A percentile compares a stretch with the other conserved stretches of the same genome.
These are phyloP conservation scores for Bombardia bombarda DNA, from an alignment of 495 filamentous ascomycete genomes.

Conservation along the genomic window DNA sequence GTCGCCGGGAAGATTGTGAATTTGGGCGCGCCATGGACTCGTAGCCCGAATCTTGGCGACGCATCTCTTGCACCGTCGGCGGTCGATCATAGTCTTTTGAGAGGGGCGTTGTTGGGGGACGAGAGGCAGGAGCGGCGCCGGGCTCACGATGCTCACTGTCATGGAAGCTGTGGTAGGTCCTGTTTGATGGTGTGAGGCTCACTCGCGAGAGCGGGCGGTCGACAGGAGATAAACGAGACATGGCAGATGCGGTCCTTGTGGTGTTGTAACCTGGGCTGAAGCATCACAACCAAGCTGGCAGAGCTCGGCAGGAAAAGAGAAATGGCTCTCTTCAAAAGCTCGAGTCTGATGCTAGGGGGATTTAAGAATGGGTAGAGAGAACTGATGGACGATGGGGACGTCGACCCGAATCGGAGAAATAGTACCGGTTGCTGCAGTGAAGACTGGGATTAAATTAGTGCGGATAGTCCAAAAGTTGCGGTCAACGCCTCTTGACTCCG, in stretches of 20 bases:
- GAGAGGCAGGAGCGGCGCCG: conserved; percentile 1
- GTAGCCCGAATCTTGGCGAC: conserved; percentile 43
- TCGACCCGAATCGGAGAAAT: not conserved
- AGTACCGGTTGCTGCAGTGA: conserved; percentile 7
- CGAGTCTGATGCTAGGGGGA: too few relatives aligned
- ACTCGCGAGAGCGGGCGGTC: conserved; percentile 31
- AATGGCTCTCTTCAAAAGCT: not conserved
- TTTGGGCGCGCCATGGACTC: conserved; percentile 30
- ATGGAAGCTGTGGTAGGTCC: conserved; percentile 42
- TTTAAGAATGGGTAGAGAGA: too few relatives aligned
- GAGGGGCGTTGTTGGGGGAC: conserved; percentile 3
- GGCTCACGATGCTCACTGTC: conserved; percentile 32
- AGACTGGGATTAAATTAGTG: conserved; percentile 5
- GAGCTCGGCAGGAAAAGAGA: not conserved
- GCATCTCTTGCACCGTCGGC: conserved; percentile 26
- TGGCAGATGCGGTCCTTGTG: too few relatives aligned
- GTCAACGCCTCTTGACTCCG: conserved; percentile 4
- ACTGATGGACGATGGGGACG: too few relatives aligned
- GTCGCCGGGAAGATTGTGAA: conserved; percentile 16
- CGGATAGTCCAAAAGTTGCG: conserved; percentile 10
- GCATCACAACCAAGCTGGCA: conserved; percentile 11
- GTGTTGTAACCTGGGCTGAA: not conserved
- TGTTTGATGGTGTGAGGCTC: conserved; percentile 33
- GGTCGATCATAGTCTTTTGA: conserved; percentile 10
- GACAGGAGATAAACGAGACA: conserved; percentile 25